Conservation (phyloP, 192 early-diverging fungal species). For the Obelidium mucronatum region DNA sequence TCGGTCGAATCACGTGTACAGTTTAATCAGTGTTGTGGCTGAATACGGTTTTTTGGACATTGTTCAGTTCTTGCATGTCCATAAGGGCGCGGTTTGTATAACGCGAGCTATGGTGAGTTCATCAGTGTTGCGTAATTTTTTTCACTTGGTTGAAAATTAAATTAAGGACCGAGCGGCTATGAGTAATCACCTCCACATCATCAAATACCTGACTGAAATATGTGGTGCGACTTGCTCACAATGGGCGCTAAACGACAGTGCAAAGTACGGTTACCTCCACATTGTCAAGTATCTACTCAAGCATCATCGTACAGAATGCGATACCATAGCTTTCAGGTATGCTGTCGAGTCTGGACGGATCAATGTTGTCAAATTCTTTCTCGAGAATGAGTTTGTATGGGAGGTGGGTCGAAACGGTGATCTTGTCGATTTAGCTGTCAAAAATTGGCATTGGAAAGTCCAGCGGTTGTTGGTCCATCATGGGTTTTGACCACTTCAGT, state of each 20-base stretch:
- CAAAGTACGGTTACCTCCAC: not conserved
- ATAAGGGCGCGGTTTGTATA: too few relatives aligned
- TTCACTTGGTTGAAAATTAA: not conserved
- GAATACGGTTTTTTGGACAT: too few relatives aligned
- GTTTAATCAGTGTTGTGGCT: too few relatives aligned
- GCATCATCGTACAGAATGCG: not conserved
- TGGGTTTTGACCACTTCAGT: too few relatives aligned
- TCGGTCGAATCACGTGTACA: too few relatives aligned
- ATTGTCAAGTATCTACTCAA: not conserved
- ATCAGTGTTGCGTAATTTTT: too few relatives aligned
- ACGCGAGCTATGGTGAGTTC: too few relatives aligned
- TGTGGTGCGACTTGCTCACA: not conserved
- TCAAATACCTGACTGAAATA: not conserved
- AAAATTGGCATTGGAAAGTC: not conserved
- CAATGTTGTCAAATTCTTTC: not conserved
- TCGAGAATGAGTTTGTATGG: not conserved
- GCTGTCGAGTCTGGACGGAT: not conserved
- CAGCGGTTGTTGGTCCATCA: not conserved
- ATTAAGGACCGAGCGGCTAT: not conserved
- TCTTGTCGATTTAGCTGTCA: not conserved
- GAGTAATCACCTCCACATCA: not conserved
- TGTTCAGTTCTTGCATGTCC: too few relatives aligned
- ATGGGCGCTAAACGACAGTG: not conserved
- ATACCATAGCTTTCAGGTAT: not conserved
- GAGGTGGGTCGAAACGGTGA: not conserved